Conservation (phyloP, 176 grass and related monocot genomes). For the Eragrostis nindensis region DNA sequence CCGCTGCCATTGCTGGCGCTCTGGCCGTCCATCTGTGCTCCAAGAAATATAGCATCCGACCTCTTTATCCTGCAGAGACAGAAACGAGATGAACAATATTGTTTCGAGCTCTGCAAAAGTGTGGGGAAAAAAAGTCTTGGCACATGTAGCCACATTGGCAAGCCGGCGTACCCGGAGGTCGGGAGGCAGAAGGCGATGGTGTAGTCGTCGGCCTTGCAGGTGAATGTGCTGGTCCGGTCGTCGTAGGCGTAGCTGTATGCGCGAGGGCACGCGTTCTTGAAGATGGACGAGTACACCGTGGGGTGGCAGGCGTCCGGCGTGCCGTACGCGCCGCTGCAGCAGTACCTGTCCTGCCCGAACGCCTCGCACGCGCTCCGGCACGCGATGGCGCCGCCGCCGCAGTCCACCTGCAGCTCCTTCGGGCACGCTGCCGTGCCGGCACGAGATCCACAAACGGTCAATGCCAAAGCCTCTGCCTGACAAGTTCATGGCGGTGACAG, state of each 20-base stretch:
- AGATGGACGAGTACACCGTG: conserved; percentile 74
- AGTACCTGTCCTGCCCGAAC: conserved; percentile 79
- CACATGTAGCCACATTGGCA: neutral
- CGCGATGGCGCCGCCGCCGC: conserved; percentile 63
- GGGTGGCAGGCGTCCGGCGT: conserved; percentile 68
- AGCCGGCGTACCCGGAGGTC: conserved; percentile 23
- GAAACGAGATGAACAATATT: neutral
- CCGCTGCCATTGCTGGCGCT: neutral
- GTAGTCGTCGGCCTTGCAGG: conserved; percentile 80
- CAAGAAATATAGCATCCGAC: conserved; percentile 48
- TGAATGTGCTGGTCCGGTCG: conserved; percentile 87
- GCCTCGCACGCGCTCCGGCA: conserved; percentile 89
- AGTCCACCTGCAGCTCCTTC: conserved; percentile 65
- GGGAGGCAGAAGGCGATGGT: conserved; percentile 80
- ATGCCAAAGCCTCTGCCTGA: neutral
- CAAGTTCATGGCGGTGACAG: neutral
- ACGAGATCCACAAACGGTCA: neutral
- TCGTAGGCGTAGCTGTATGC: conserved; percentile 98
- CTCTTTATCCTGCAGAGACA: conserved; percentile 50
- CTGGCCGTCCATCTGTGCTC: conserved; percentile 40
- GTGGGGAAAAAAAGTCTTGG: neutral
- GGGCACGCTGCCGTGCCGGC: conserved; percentile 69
- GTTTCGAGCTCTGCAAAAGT: neutral
- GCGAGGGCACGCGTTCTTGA: conserved; percentile 89
- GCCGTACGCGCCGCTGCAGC: conserved; percentile 76